Evolutionary conservation across 345 rosid genomes (phyloP), one percentile per base, ranked within the genome.

Genomic region (Lumnitzera littorea): DNA sequence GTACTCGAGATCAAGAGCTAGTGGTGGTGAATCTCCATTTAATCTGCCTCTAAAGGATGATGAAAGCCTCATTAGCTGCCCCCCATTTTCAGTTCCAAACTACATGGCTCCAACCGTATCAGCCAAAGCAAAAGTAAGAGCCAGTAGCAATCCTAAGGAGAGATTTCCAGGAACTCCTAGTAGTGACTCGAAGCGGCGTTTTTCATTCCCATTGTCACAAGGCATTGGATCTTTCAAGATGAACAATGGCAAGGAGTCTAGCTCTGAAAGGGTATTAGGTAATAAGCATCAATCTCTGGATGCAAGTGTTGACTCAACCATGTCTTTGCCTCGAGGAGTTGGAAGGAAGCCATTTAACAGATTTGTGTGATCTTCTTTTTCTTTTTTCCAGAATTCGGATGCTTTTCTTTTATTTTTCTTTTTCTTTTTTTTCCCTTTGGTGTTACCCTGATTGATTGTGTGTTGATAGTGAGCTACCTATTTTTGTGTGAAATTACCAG

Each of bases 51-150:
- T 76, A 46, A 94, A 85, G 77, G 99, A 94, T 47, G 97, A 94
- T n/a, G 97, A 91, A 29, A 90, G 97, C 71, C 89, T 95, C 63
- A 82, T 70, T 15, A 91, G 97, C 69, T 95, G 97, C 73, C 97
- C 97, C 0, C 91, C 97, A 1, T 88, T 86, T 72, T 88, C 89
- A 2, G 88, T 75, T 48, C 99, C 97, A 13, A 88, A 76, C 77
- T 95, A 95, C 76, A 90, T 95, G 99, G 67, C 66, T 53, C 92
- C 95, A 1, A 95, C 97, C 0, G 84, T 64, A 41, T 90, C 99
- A 1, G 81, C 97, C 13, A 88, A 81, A 70, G 97, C 97, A 8
- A 94, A 88, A 62, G 79, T 49, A 3, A 83, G 97, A 69, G 79
- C 95, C 48, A 83, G 17, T 67, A 90, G 96, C 17, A 89, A 84